Percentiles rank a stretch among this genome's conserved stretches.
Conservation (phyloP, 2,329 filamentous ascomycete species). For the Scytalidium sp. region DNA sequence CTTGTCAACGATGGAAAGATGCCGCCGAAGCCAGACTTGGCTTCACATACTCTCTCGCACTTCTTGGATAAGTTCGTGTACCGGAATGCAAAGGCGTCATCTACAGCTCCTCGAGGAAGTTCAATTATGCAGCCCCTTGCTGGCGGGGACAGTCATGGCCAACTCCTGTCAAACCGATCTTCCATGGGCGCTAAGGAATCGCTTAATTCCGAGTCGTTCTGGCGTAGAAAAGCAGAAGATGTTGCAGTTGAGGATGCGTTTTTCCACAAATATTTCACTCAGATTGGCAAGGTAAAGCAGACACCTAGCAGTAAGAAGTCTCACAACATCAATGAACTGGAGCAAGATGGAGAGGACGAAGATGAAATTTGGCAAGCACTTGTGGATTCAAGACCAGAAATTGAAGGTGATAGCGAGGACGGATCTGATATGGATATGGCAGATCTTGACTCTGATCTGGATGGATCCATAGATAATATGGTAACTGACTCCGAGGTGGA, state of each 20-base stretch:
- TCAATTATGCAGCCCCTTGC: conserved; percentile 97
- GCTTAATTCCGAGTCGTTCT: conserved; percentile 87
- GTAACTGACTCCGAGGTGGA: conserved; percentile 32
- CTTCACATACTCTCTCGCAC: conserved; percentile 85
- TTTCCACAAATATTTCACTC: conserved; percentile 96
- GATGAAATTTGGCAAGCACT: conserved; percentile 92
- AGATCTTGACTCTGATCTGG: conserved; percentile 46
- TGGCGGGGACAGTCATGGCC: conserved; percentile 55
- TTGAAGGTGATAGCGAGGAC: conserved; percentile 62
- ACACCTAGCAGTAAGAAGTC: conserved; percentile 54
- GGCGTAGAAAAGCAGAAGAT: conserved; percentile 84
- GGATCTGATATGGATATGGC: conserved; percentile 46
- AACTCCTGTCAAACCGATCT: conserved; percentile 50
- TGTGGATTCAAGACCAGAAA: conserved; percentile 74
- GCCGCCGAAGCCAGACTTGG: conserved; percentile 85
- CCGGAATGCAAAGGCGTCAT: conserved; percentile 76
- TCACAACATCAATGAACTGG: conserved; percentile 31
- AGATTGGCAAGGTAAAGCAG: conserved; percentile 61
- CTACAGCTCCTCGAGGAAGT: conserved; percentile 63
- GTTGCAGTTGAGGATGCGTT: conserved; percentile 91
- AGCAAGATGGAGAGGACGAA: conserved; percentile 62
- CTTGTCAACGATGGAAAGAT: conserved; percentile 68
- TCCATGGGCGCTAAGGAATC: conserved; percentile 52
- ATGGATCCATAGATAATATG: conserved; percentile 26
- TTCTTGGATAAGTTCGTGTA: conserved; percentile 99